Conservation (phyloP, 495 filamentous ascomycete genomes). For the Wilcoxina mikolae region DNA sequence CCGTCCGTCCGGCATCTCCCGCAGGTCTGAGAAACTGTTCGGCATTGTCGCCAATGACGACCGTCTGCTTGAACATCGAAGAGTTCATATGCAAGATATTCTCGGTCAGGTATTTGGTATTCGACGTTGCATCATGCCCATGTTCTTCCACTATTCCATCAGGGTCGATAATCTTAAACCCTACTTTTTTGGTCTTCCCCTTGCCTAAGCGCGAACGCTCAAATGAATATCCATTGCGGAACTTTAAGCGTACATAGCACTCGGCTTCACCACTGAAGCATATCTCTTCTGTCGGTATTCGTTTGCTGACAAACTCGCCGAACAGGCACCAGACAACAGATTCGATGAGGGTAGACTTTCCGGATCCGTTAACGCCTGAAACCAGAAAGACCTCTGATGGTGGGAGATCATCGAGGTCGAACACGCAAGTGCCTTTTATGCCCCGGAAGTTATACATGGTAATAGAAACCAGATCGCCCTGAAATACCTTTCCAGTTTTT, state of each 20-base stretch:
- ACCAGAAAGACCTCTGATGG: slow-evolving; percentile 1
- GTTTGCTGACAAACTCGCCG: background rate
- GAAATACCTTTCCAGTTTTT: background rate
- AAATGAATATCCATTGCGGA: slow-evolving; percentile 1
- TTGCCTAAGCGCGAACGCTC: background rate
- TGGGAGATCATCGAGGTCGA: background rate
- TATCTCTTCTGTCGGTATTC: slow-evolving; percentile 1
- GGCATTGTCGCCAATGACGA: slow-evolving; percentile 6
- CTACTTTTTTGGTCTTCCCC: slow-evolving; percentile 1
- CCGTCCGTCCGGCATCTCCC: background rate
- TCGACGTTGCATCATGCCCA: slow-evolving; percentile 3
- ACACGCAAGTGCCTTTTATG: background rate
- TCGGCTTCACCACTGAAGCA: background rate
- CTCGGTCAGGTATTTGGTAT: background rate
- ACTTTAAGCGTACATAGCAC: background rate
- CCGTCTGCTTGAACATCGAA: slow-evolving; percentile 6
- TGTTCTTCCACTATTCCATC: slow-evolving; percentile 1
- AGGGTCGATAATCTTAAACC: background rate
- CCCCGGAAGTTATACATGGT: slow-evolving; percentile 6
- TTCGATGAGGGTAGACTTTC: slow-evolving; percentile 6
- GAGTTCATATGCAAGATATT: slow-evolving; percentile 6
- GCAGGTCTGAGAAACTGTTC: slow-evolving; percentile 2
- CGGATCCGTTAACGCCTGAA: slow-evolving; percentile 3
- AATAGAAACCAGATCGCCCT: background rate
- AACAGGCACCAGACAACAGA: slow-evolving; percentile 3